A percentile compares a stretch with the other conserved stretches of the same genome.
Conservation (phyloP, 2,329 filamentous ascomycete genomes). For the Cyphellophora europaea region DNA sequence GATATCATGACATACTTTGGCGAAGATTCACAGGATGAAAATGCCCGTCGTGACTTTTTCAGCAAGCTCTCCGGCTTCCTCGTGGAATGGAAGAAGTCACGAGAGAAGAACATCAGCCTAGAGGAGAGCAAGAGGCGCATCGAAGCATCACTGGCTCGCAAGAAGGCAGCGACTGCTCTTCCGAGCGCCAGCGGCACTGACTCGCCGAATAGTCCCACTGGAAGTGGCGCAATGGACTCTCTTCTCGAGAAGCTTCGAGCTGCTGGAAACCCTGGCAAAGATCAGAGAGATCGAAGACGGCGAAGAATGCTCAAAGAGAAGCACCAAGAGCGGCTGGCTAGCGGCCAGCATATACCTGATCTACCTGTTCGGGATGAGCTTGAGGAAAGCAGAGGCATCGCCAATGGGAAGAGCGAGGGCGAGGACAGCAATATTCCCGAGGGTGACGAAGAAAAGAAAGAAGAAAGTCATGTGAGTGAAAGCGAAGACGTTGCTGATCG, state of each 20-base stretch:
- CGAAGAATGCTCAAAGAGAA: constrained; percentile 82
- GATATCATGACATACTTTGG: constrained; percentile 96
- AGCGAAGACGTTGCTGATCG: constrained; percentile 73
- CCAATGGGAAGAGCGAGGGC: constrained; percentile 18
- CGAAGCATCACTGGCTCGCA: constrained; percentile 87
- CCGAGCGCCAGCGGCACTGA: constrained; percentile 50
- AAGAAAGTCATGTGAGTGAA: constrained; percentile 31
- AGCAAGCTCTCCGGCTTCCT: constrained; percentile 85
- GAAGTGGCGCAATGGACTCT: constrained; percentile 89
- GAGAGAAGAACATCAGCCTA: constrained; percentile 76
- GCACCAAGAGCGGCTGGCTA: constrained; percentile 82
- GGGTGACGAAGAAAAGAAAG: constrained; percentile 18
- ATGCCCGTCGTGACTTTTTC: constrained; percentile 91
- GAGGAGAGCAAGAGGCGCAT: constrained; percentile 80
- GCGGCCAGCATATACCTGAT: constrained; percentile 81
- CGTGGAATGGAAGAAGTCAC: constrained; percentile 89
- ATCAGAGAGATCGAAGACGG: constrained; percentile 79
- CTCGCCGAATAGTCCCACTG: constrained; percentile 51
- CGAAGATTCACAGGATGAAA: constrained; percentile 85
- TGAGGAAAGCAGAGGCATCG: constrained; percentile 35
- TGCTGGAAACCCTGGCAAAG: constrained; percentile 79
- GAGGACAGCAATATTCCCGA: constrained; percentile 6
- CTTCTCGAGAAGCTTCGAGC: constrained; percentile 89
- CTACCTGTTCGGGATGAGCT: constrained; percentile 45
- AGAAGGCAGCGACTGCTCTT: constrained; percentile 45